Base-by-base conservation (phyloP, 169 alveolate species). In the Plasmodium adleri region DNA sequence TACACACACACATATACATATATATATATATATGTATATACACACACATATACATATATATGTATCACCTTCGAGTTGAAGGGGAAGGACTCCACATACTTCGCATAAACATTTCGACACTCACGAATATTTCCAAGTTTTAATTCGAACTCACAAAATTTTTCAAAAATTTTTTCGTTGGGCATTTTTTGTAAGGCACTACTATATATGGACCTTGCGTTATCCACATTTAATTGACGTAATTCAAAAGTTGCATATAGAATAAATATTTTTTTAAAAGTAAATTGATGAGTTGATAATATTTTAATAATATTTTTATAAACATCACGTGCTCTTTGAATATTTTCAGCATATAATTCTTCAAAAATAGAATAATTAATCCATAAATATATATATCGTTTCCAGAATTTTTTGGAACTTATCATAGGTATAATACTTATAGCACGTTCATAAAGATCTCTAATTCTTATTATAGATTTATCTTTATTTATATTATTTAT, bases 351-450 rank as follows among this genome's bases (percentile, higher is more conserved):
- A 72, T 90, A 90, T 26, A 95, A 74, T 94, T 98, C 99, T 87
- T 97, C 98, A 94, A 97, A 98, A 50, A 97, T 87, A 52, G 99
- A 99, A 94, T 98, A 98, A 91, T 94, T 94, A 52, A 97, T 94
- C 99, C 99, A 98, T 70, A 98, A 92, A 95, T 97, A 98, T 22
- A 97, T 95, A 75, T 98, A 98, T 92, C 99, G 74, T 89, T 94
- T 94, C 98, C 99, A 97, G 72, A 87, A 96, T 70, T 96, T 94
- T 93, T 98, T 97, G 86, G 97, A 98, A 58, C 88, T 73, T 10
- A 94, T 93, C 20, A 95, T 97, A n/a, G 99, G 99, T 8, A 96
- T 89, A 88, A 97, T 93, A 67, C 98, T 93, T 13, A 98, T 96
- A 7, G 99, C 99, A 58, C 98, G 92, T 90, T 98, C 99, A 95